Conservation (phyloP, 441 rosid species). For the Gossypium schwendimanii region DNA sequence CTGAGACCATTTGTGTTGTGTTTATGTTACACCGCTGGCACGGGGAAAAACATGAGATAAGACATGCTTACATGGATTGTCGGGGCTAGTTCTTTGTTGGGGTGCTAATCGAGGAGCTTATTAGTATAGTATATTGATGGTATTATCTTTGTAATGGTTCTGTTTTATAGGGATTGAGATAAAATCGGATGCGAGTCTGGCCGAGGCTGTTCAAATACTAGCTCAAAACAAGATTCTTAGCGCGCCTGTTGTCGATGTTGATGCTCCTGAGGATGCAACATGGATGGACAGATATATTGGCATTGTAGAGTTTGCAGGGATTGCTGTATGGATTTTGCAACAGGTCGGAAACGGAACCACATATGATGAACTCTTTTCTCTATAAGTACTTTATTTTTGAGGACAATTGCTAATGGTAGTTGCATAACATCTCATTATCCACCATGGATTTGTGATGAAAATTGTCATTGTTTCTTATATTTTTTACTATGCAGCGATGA, state of each 20-base stretch:
- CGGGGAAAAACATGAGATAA: neutral
- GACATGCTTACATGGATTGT: neutral
- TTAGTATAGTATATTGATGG: neutral
- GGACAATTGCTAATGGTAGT: too few species aligned
- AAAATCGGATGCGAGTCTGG: constrained; percentile 72
- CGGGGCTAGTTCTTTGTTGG: neutral
- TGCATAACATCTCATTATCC: too few species aligned
- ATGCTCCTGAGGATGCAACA: constrained; percentile 71
- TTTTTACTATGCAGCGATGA: too few species aligned
- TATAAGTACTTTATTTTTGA: too few species aligned
- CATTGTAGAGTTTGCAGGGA: constrained; percentile 89
- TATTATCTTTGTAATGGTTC: neutral
- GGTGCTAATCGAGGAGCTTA: neutral
- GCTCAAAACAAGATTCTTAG: constrained; percentile 65
- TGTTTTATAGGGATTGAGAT: constrained; percentile 62
- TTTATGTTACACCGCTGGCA: neutral
- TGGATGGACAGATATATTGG: constrained; percentile 97
- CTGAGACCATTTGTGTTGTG: neutral
- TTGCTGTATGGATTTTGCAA: constrained; percentile 91
- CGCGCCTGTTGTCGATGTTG: constrained; percentile 83
- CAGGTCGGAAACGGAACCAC: constrained; percentile 42
- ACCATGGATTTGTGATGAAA: too few species aligned
- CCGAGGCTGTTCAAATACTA: constrained; percentile 77
- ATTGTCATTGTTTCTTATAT: too few species aligned
- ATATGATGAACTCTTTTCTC: neutral